Conservation (phyloP, 345 rosid species). For the Pistacia atlantica region DNA sequence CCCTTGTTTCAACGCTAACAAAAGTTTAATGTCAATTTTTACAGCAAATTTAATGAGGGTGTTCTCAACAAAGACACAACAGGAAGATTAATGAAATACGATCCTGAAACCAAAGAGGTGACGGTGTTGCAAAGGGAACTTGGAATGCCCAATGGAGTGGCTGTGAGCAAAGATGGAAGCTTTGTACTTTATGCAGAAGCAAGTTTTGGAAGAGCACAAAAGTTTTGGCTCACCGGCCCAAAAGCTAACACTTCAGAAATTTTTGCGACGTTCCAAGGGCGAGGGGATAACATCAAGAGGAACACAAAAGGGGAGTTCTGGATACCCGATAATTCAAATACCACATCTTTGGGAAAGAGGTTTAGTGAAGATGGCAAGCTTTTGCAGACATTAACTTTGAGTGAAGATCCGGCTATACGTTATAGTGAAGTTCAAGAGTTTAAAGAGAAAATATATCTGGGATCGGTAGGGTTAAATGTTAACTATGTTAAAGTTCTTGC, state of each 20-base stretch:
- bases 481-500: too few relatives aligned
- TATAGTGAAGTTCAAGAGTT: not conserved
- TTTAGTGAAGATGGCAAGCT: not conserved
- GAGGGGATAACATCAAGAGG: slow-evolving; percentile 20
- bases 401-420: not conserved
- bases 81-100: slow-evolving; percentile 12
- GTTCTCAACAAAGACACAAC: not conserved
- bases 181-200: slow-evolving; percentile 2
- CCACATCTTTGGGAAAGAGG: not conserved
- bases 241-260: slow-evolving; percentile 10
- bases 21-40: not conserved
- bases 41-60: not conserved
- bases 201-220: not conserved
- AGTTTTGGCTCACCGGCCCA: slow-evolving; percentile 19
- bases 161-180: not conserved
- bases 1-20: too few relatives aligned
- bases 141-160: slow-evolving; percentile 3
- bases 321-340: not conserved
- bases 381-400: not conserved
- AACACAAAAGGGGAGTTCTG: not conserved
- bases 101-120: not conserved
- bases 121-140: slow-evolving; percentile 1
- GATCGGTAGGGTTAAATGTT: not conserved
- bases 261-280: not conserved
- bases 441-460: not conserved